Base-by-base conservation (phyloP, 768 basidiomycete species). In the Multifurca ochricompacta region DNA sequence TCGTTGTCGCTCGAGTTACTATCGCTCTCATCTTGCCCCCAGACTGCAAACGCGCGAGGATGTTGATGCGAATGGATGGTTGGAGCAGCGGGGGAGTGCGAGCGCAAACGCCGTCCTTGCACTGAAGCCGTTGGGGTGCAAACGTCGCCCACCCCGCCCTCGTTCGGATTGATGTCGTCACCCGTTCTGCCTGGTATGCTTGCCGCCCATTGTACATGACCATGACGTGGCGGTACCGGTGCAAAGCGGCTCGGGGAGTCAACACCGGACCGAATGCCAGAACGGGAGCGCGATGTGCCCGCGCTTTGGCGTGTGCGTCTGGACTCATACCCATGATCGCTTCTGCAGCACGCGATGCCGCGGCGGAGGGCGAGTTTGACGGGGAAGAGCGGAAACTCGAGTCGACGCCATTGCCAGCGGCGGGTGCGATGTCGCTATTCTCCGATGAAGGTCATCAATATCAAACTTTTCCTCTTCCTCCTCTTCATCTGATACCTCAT, bases 21-120 rank as follows among this genome's bases (percentile, higher is more conserved):
- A 61, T 92, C 90, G 51, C 86, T 91, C 68, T 91, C 90, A 64
- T 92, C 90, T 36, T 89, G 85, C 0, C 90, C 91, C 80, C 82
- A 89, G 10, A 88, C 87, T 18, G 91, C 90, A 63, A 92, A 92
- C 7, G 86, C 83, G 32, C 78, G 58, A 37, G 60, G 57, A 60
- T 62, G 14, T 73, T 73, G 48, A 67, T 67, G 16, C 69, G 68
- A 31, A 73, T 69, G 39, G 67, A 49, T 31, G 39, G 27, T 62
- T 60, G 23, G 54, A 41, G 41, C 66, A 57, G 16, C 56, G 36
- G 58, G 62, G n/a, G 54, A 63, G 35, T 60, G 63, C 39, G 48
- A 50, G 57, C 56, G 66, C 62, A 48, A 54, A 35, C 56, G 68
- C 62, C 50, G 65, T 25, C 56, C 54, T 34, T 67, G 51, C 51